phyloP scores from a whole-genome alignment of 2,329 filamentous ascomycete species.

The Rutstroemia sp. region DNA sequence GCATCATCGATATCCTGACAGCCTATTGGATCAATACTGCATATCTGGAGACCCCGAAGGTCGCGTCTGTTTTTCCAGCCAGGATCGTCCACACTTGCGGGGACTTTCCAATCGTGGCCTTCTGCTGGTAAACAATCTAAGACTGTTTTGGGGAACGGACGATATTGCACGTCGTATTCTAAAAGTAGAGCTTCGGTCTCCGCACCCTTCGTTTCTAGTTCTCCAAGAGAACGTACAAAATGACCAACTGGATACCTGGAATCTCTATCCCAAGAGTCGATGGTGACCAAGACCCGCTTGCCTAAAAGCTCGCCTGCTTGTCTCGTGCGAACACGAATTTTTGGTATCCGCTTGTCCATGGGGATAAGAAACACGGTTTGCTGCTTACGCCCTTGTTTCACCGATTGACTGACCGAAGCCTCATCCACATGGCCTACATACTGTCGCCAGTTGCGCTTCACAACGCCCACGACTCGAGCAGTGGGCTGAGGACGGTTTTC shows the following conservation, averaged over 20 bases:
- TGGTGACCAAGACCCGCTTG: constrained; percentile 85
- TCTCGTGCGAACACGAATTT: constrained; percentile 86
- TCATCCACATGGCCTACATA: constrained; percentile 94
- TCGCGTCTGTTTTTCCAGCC: constrained; percentile 84
- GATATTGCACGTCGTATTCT: constrained; percentile 96
- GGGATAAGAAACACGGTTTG: constrained; percentile 92
- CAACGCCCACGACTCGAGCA: constrained; percentile 81
- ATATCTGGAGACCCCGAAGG: constrained; percentile 78
- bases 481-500: constrained; percentile 84
- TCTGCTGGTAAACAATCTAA: constrained; percentile 86
- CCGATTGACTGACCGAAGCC: constrained; percentile 67
- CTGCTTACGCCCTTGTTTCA: constrained; percentile 72
- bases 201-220: constrained; percentile 93
- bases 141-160: constrained; percentile 92
- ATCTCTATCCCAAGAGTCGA: constrained; percentile 92
- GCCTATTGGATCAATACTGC: constrained; percentile 92
- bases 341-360: constrained; percentile 97
- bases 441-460: constrained; percentile 96
- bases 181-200: constrained; percentile 92
- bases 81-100: constrained; percentile 67
- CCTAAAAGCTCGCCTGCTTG: constrained; percentile 85
- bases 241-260: constrained; percentile 89
- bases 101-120: constrained; percentile 91
- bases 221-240: constrained; percentile 86
- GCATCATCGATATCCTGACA: constrained; percentile 99